These are phyloP conservation scores for Suillus luteus DNA, from an alignment of 768 basidiomycete genomes.

Conservation along the genomic window DNA sequence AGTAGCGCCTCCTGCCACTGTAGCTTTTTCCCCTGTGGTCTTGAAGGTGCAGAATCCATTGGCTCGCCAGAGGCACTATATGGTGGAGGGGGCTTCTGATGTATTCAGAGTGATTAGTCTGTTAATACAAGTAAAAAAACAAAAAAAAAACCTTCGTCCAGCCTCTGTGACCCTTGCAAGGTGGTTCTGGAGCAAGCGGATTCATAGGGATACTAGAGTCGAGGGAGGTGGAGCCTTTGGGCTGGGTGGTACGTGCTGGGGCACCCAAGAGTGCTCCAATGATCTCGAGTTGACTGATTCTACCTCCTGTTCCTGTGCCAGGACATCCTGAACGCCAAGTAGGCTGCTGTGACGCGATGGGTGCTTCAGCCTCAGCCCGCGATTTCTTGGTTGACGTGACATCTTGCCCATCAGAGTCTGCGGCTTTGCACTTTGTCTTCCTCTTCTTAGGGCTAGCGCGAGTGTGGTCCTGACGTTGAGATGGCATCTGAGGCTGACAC, in stretches of 20 bases:
- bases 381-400: background rate
- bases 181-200: background rate
- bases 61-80: background rate
- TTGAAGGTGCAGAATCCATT: background rate
- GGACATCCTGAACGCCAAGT: background rate
- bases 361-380: background rate
- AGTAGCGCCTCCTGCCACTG: no score
- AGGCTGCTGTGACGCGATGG: background rate
- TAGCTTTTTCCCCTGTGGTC: no score
- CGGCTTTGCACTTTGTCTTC: background rate
- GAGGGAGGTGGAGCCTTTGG: background rate
- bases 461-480: no score
- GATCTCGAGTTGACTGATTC: background rate
- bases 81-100: background rate
- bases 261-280: background rate
- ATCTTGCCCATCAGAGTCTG: background rate
- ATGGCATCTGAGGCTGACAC: no score
- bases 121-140: background rate
- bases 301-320: background rate
- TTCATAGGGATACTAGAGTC: background rate
- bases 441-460: background rate
- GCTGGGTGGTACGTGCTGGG: background rate
- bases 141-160: background rate
- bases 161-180: background rate
- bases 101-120: background rate